Percentiles rank a stretch among this genome's conserved stretches.
Evolutionary conservation across 1,139 yeast genomes (phyloP).

Genomic region (Yamadazyma atlantica): DNA sequence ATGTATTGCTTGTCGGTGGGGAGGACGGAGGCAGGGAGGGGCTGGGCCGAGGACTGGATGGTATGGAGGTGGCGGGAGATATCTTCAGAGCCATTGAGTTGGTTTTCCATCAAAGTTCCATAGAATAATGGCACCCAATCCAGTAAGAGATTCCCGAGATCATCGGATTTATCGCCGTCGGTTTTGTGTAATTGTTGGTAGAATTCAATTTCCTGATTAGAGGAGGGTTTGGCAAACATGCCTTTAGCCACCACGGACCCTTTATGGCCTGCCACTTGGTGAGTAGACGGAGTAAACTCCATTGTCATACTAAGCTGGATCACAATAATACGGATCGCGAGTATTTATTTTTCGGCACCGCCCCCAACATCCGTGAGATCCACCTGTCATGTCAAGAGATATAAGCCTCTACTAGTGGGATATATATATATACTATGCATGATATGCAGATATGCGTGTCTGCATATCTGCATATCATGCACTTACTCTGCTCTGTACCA

Average conservation of each 20-base stretch:
- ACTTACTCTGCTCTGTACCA: too few relatives aligned
- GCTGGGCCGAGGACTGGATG: constrained; percentile 6
- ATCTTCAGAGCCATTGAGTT: constrained; percentile 3
- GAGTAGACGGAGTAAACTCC: constrained; percentile 21
- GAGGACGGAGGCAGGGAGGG: constrained; percentile 6
- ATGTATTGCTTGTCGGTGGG: constrained; percentile 34
- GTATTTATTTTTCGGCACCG: too few relatives aligned
- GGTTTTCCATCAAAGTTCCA: constrained; percentile 40
- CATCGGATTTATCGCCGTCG: constrained; percentile 21
- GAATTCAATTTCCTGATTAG: constrained; percentile 66
- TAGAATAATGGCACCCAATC: constrained; percentile 55
- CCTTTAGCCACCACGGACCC: constrained; percentile 69
- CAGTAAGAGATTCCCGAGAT: constrained; percentile 35
- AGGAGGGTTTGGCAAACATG: constrained; percentile 70
- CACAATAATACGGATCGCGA: too few relatives aligned
- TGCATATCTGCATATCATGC: too few relatives aligned
- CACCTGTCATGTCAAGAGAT: too few relatives aligned
- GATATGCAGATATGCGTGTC: too few relatives aligned
- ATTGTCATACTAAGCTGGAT: background rate
- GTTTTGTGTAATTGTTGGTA: constrained; percentile 37
- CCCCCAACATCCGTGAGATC: too few relatives aligned
- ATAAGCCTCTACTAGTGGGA: too few relatives aligned
- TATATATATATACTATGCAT: too few relatives aligned
- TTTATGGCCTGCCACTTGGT: constrained; percentile 87
- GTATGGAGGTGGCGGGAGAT: constrained; percentile 4